These are phyloP conservation scores for Ophiostoma pallidulum DNA, from an alignment of 2,329 filamentous ascomycete genomes.

Conservation along the genomic window DNA sequence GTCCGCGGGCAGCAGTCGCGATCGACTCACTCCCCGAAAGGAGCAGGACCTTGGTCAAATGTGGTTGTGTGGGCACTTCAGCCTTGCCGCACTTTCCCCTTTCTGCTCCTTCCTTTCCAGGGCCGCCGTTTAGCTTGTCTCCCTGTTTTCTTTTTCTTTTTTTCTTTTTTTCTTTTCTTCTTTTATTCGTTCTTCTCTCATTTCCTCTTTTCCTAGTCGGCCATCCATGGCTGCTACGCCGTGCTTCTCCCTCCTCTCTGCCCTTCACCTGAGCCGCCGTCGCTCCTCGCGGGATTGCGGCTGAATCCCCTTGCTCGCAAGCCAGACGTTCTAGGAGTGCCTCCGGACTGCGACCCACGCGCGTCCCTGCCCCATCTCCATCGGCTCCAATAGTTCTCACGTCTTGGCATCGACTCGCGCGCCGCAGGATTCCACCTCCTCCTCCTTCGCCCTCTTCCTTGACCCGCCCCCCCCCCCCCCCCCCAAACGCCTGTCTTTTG, in stretches of 20 bases:
- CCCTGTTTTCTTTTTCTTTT: not conserved
- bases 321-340: not conserved
- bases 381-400: not conserved
- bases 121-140: not conserved
- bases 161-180: not conserved
- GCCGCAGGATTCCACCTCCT: not conserved
- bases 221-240: too few species aligned
- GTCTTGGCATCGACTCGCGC: too few species aligned
- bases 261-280: too few species aligned
- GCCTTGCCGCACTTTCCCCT: slow-evolving; percentile 9
- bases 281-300: not conserved
- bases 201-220: not conserved
- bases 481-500: too few species aligned
- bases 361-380: not conserved
- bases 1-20: too few species aligned
- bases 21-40: too few species aligned
- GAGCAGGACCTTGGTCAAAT: too few species aligned
- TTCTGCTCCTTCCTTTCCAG: slow-evolving; percentile 2
- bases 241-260: not conserved
- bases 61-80: slow-evolving; percentile 3
- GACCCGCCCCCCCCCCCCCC: too few species aligned
- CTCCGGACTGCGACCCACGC: too few species aligned
- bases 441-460: not conserved
- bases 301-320: not conserved
- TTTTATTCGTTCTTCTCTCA: not conserved